Evolutionary conservation across 345 rosid genomes (phyloP), one percentile per base, ranked within the genome.

Genomic region (Ricinus communis): DNA sequence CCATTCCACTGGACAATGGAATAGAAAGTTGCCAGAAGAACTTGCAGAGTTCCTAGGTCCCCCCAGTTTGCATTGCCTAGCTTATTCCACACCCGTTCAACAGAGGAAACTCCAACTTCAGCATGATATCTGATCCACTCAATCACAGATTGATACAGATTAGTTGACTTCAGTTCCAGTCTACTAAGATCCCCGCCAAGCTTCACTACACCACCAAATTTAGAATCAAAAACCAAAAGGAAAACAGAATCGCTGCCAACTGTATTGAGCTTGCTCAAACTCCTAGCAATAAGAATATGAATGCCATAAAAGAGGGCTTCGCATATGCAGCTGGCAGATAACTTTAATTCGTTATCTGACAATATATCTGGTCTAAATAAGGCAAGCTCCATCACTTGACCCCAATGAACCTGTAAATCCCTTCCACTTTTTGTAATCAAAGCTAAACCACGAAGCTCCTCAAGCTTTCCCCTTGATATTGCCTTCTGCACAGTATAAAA

Each of bases 31-130:
- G 93, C 87, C 68, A 88, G 56, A 56, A 86, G 68, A 22, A 83
- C 72, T 75, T 86, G 87, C 19, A 88, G 80, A 36, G 93, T 79
- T 68, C 88, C 90, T 15, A 88, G 69, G 61, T 86, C 87, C 50
- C 88, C 84, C 93, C 90, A 86, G 51, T 77, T 88, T 47, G 86
- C 87, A 77, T 88, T 88, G 21, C 90, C 88, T 19, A 88, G 76
- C 80, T 82, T 84, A 67, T 88, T 88, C 88, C 88, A 88, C 67
- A 86, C 80, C 67, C 73, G 75, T 59, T 88, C 86, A 8, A 83
- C 85, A 22, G 81, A 71, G 15, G 90, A 88, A 70, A 86, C 78
- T 75, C 65, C 61, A 30, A 88, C 76, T 77, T 84, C 79, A 2
- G 82, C 82, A 69, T 88, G 84, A 71, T 50, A 71, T 76, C 74